Evolutionary conservation across 306 rosid species (phyloP).

Genomic region (Ziziphus jujuba): DNA sequence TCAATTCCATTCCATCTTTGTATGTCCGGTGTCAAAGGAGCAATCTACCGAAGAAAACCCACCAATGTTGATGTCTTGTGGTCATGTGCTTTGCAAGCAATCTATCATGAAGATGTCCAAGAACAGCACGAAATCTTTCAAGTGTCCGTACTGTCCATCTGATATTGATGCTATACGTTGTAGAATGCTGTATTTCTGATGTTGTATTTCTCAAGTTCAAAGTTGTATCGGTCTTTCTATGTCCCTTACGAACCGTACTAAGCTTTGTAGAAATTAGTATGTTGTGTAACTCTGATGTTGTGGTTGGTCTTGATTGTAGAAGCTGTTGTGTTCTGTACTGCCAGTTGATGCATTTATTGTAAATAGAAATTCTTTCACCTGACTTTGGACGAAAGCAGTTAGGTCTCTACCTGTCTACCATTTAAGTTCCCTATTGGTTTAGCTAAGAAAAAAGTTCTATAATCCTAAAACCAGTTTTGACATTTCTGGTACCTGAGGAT

Average conservation of each 20-base stretch:
- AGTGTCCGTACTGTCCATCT: slow-evolving; percentile 84
- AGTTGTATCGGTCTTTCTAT: slow-evolving; percentile 12
- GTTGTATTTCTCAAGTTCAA: slow-evolving; percentile 11
- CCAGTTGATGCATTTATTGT: slow-evolving; percentile 41
- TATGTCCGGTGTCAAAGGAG: slow-evolving; percentile 96
- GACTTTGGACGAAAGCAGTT: slow-evolving; percentile 23
- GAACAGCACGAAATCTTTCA: slow-evolving; percentile 67
- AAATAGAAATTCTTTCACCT: slow-evolving; percentile 56
- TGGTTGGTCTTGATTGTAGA: slow-evolving; percentile 28
- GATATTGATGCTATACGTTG: slow-evolving; percentile 64
- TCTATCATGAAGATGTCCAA: slow-evolving; percentile 92
- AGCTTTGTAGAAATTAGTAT: slow-evolving; percentile 36
- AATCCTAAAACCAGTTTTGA: no score
- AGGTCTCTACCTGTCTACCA: neutral
- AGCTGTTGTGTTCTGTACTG: slow-evolving; percentile 33
- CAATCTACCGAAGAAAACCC: slow-evolving; percentile 86
- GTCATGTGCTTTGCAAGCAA: slow-evolving; percentile 93
- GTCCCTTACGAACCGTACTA: slow-evolving; percentile 33
- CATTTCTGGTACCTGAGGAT: no score
- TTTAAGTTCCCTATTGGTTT: no score
- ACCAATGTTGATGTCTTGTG: slow-evolving; percentile 86
- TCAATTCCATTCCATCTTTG: slow-evolving; percentile 93
- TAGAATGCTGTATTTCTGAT: slow-evolving; percentile 62
- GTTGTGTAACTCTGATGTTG: slow-evolving; percentile 27
- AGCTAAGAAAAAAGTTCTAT: neutral